Percentiles rank a stretch among this genome's conserved stretches.
These are phyloP conservation scores for Fraxinus platypoda DNA, from an alignment of 305 asterid genomes.

Conservation along the genomic window DNA sequence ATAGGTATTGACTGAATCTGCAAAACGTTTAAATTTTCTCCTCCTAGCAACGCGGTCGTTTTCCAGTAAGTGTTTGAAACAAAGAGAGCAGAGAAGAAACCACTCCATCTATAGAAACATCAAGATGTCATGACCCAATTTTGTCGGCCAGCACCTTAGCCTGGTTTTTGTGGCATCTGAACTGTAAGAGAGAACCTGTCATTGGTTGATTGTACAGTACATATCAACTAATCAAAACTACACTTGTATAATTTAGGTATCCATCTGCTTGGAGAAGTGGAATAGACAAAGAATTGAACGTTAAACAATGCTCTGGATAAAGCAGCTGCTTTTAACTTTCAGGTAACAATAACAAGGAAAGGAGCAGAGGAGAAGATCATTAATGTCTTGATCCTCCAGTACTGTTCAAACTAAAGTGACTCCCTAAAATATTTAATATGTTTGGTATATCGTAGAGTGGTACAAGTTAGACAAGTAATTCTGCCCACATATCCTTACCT, in stretches of 20 bases:
- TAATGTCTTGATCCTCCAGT: background rate
- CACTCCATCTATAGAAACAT: constrained; percentile 82
- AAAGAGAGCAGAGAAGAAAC: constrained; percentile 71
- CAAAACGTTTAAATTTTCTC: background rate
- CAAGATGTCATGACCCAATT: constrained; percentile 95
- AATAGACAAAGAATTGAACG: constrained; percentile 11
- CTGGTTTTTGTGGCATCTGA: constrained; percentile 81
- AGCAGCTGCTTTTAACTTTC: constrained; percentile 9
- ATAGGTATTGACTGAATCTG: background rate
- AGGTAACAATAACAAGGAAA: background rate
- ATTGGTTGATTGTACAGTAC: constrained; percentile 12
- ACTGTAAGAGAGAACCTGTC: constrained; percentile 42
- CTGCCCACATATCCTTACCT: constrained; percentile 44
- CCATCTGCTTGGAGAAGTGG: background rate
- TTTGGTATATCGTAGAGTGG: constrained; percentile 3
- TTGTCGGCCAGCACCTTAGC: constrained; percentile 86
- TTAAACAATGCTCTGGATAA: background rate
- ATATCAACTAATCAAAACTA: constrained; percentile 7
- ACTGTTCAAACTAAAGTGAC: constrained; percentile 5
- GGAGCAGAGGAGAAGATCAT: background rate
- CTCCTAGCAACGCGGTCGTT: constrained; percentile 63
- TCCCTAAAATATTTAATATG: background rate
- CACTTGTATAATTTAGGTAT: background rate
- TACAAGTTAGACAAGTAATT: background rate
- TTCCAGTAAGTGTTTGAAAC: constrained; percentile 86